Evolutionary conservation across 2,329 filamentous ascomycete genomes (phyloP), one percentile per base, ranked within the genome.

Genomic region (Talaromyces sp.): DNA sequence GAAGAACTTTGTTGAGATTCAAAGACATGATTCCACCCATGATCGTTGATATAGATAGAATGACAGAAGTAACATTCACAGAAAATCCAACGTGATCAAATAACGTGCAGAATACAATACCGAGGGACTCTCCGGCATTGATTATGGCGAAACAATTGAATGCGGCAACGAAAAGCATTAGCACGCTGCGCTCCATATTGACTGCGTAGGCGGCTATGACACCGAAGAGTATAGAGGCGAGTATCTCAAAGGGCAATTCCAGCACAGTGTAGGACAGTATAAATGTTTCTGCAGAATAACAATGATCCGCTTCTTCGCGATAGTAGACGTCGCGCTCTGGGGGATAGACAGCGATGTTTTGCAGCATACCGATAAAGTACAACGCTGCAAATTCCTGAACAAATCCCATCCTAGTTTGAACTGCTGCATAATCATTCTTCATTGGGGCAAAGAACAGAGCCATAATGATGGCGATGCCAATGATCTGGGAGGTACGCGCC

Each of bases 91-190:
- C 90, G 72, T 93, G 90, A 39, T 79, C 78, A 73, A 92, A 90
- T 9, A 93, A 78, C 0, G 90, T 92, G 77, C 92, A 92, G 81
- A 93, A 93, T 78, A 92, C 87, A 72, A 93, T 92, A 0, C 90
- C 90, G 0, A 93, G 72, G 62, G 87, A 90, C 79, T 93, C 90
- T 31, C 90, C 90, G 71, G 89, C 92, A 62, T 82, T 88, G 16
- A 91, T 88, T 63, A 93, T 85, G 68, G 87, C 89, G 72, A 93
- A 92, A 68, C 87, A 87, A 69, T 88, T 86, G 76, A 89, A 91
- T 2, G 86, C 82, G 60, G 84, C 82, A 48, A 90, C 83, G 70
- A 92, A 90, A 74, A 89, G 90, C 74, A 91, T 86, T 66, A 83
- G 78, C 0, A 79, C 82, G 0, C 87, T 89, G 37, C 85, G 83